These are phyloP conservation scores for Wickerhamiella alocasiicola DNA, from an alignment of 805 yeast genomes.

Conservation along the genomic window DNA sequence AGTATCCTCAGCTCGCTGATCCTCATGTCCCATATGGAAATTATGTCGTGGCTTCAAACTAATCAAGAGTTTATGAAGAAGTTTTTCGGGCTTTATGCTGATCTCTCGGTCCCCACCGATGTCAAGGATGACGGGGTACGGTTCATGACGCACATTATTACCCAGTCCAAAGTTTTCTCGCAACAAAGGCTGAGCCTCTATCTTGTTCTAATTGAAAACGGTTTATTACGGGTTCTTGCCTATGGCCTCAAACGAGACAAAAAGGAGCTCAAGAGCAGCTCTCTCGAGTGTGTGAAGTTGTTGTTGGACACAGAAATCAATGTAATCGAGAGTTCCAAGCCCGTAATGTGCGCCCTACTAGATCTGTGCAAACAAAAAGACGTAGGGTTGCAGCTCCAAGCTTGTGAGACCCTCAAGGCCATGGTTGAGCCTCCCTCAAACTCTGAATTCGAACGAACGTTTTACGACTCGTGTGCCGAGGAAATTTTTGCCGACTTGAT, in stretches of 20 bases:
- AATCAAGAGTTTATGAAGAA: constrained; percentile 40
- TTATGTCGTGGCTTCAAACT: constrained; percentile 46
- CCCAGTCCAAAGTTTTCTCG: constrained; percentile 57
- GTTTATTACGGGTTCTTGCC: constrained; percentile 55
- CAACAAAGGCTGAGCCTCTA: constrained; percentile 54
- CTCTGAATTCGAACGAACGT: constrained; percentile 27
- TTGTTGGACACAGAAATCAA: constrained; percentile 76
- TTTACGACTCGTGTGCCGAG: constrained; percentile 53
- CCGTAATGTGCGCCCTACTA: constrained; percentile 33
- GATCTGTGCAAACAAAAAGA: constrained; percentile 51
- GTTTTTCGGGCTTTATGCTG: constrained; percentile 46
- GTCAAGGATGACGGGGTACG: constrained; percentile 47
- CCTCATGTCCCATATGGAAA: constrained; percentile 53
- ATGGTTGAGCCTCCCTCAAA: constrained; percentile 44
- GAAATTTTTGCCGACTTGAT: constrained; percentile 39
- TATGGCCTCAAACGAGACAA: constrained; percentile 52
- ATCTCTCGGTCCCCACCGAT: constrained; percentile 13
- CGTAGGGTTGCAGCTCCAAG: constrained; percentile 67
- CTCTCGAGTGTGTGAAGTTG: constrained; percentile 68
- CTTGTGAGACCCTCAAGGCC: constrained; percentile 68
- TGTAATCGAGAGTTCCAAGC: constrained; percentile 30
- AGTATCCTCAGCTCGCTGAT: constrained; percentile 55
- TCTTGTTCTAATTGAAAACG: constrained; percentile 47
- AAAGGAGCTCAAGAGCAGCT: constrained; percentile 45
- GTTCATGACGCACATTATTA: constrained; percentile 66